phyloP scores from a whole-genome alignment of 179 eudicot genomes.

The Dionaea muscipula region DNA sequence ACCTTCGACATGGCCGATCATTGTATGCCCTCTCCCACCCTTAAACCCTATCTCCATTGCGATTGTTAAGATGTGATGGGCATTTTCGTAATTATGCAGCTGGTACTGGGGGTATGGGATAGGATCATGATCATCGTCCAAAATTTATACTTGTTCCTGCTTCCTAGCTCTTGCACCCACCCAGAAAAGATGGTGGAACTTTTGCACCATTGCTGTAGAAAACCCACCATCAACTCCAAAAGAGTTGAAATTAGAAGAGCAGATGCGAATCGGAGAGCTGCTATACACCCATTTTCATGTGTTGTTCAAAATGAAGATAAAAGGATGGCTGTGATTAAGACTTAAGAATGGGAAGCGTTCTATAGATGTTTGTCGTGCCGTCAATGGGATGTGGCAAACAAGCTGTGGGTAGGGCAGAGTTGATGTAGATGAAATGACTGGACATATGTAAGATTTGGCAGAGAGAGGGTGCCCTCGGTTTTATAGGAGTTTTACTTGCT shows the following conservation, averaged over 20 bases:
- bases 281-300: conserved; percentile 26
- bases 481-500: background rate
- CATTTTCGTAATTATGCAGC: conserved; percentile 9
- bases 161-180: background rate
- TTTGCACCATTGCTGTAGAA: conserved; percentile 23
- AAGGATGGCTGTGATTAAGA: conserved; percentile 32
- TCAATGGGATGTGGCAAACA: conserved; percentile 76
- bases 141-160: conserved; percentile 1
- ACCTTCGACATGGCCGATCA: conserved; percentile 94
- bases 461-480: background rate
- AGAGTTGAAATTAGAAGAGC: conserved; percentile 17
- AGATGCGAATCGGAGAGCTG: conserved; percentile 13
- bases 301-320: conserved; percentile 24
- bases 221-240: conserved; percentile 17
- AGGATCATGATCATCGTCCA: conserved; percentile 8
- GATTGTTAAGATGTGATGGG: background rate
- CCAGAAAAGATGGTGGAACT: conserved; percentile 38
- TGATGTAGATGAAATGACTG: conserved; percentile 46
- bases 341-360: conserved; percentile 57
- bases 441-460: conserved; percentile 38
- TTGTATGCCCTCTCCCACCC: no score
- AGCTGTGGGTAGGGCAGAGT: conserved; percentile 64
- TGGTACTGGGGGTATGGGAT: conserved; percentile 13
- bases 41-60: no score
- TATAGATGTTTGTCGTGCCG: conserved; percentile 50